These are phyloP conservation scores for Penicillium flavigenum DNA, from an alignment of 495 filamentous ascomycete species.

Conservation along the genomic window DNA sequence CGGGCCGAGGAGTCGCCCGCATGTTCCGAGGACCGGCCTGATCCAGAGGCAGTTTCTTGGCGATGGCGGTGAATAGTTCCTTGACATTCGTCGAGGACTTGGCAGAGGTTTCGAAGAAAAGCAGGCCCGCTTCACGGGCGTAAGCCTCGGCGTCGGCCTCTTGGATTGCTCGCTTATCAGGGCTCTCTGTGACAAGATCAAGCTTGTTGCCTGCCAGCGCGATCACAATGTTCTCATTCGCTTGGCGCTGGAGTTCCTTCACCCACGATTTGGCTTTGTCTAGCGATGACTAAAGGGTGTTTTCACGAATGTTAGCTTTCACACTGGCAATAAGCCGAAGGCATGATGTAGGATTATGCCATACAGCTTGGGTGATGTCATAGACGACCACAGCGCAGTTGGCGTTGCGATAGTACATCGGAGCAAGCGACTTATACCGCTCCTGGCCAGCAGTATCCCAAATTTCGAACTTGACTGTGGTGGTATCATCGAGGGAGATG, in stretches of 20 bases:
- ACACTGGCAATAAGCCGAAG: background rate
- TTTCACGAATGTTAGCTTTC: slow-evolving; percentile 4
- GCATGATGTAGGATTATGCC: slow-evolving; percentile 23
- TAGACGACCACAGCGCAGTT: slow-evolving; percentile 99
- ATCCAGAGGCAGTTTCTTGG: slow-evolving; percentile 93
- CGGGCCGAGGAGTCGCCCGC: slow-evolving; percentile 70
- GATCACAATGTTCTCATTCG: slow-evolving; percentile 99
- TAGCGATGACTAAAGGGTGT: slow-evolving; percentile 68
- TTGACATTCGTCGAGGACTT: slow-evolving; percentile 95
- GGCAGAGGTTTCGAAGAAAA: slow-evolving; percentile 97
- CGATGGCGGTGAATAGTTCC: slow-evolving; percentile 96
- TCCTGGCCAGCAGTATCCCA: slow-evolving; percentile 99
- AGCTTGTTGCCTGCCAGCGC: slow-evolving; percentile 97
- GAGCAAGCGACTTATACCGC: slow-evolving; percentile 95
- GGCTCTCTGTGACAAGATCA: slow-evolving; percentile 85
- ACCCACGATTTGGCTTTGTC: slow-evolving; percentile 99
- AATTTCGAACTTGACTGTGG: slow-evolving; percentile 99
- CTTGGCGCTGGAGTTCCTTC: slow-evolving; percentile 98
- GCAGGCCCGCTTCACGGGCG: slow-evolving; percentile 82
- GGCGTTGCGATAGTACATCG: slow-evolving; percentile 99
- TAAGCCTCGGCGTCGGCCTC: slow-evolving; percentile 93
- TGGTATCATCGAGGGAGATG: slow-evolving; percentile 93
- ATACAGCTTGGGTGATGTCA: slow-evolving; percentile 97
- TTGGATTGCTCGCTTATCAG: slow-evolving; percentile 87
- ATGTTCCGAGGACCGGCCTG: slow-evolving; percentile 85